Conservation (phyloP, 2,329 filamentous ascomycete genomes). For the Pseudocercospora macadamiae region DNA sequence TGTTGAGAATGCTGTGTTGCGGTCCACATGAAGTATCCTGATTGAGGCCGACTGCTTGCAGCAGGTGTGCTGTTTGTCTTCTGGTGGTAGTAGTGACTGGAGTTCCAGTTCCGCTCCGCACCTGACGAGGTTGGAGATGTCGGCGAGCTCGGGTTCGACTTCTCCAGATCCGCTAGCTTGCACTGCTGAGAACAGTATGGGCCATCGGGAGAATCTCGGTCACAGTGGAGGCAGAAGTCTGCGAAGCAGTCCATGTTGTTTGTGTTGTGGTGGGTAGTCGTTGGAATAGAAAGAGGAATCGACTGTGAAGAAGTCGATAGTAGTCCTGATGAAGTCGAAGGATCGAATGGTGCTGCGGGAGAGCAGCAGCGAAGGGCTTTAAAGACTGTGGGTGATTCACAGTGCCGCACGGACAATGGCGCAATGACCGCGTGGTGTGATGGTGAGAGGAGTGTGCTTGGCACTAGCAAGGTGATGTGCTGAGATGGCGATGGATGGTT, state of each 20-base stretch:
- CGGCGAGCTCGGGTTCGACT: slow-evolving; percentile 52
- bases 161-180: slow-evolving; percentile 84
- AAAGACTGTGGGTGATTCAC: slow-evolving; percentile 21
- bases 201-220: slow-evolving; percentile 80
- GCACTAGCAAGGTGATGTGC: slow-evolving; percentile 7
- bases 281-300: background rate
- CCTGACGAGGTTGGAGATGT: slow-evolving; percentile 35
- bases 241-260: slow-evolving; percentile 70
- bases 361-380: slow-evolving; percentile 17
- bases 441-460: slow-evolving; percentile 18
- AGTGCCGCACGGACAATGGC: slow-evolving; percentile 29
- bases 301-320: background rate
- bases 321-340: slow-evolving; percentile 7
- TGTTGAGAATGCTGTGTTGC: slow-evolving; percentile 14
- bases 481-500: slow-evolving; percentile 4
- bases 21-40: slow-evolving; percentile 28
- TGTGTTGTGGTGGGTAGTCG: slow-evolving; percentile 1
- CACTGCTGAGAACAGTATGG: slow-evolving; percentile 94
- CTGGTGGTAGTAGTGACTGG: slow-evolving; percentile 37
- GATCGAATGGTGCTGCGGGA: slow-evolving; percentile 6
- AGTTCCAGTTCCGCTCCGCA: slow-evolving; percentile 16
- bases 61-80: slow-evolving; percentile 19
- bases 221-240: slow-evolving; percentile 93
- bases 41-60: slow-evolving; percentile 23
- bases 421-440: slow-evolving; percentile 27